Conservation (phyloP, 2,329 filamentous ascomycete genomes). For the Teratosphaeria viscida region DNA sequence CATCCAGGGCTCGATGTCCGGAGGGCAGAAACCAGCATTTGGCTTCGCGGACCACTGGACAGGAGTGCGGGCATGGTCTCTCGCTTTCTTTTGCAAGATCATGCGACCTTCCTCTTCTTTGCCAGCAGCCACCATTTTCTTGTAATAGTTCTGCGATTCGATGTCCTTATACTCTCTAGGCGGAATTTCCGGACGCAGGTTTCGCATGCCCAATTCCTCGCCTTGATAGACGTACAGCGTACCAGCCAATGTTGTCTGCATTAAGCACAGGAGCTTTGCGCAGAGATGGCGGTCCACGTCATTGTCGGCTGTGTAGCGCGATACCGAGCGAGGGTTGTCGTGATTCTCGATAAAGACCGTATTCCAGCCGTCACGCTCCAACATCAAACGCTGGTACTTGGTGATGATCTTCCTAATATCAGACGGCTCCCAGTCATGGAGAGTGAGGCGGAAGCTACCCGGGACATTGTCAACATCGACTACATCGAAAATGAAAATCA, state of each 20-base stretch:
- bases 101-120: slow-evolving; percentile 34
- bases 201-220: slow-evolving; percentile 42
- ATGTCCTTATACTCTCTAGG: slow-evolving; percentile 58
- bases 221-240: slow-evolving; percentile 43
- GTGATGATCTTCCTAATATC: slow-evolving; percentile 20
- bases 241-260: slow-evolving; percentile 38
- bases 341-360: slow-evolving; percentile 45
- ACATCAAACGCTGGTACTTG: slow-evolving; percentile 40
- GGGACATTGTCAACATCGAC: slow-evolving; percentile 30
- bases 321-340: slow-evolving; percentile 40
- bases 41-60: slow-evolving; percentile 50
- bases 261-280: slow-evolving; percentile 38
- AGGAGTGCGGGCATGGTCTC: slow-evolving; percentile 56
- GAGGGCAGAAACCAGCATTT: slow-evolving; percentile 49
- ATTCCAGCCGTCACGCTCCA: slow-evolving; percentile 41
- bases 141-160: slow-evolving; percentile 36
- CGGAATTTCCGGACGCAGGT: slow-evolving; percentile 42
- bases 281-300: slow-evolving; percentile 36
- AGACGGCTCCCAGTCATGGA: slow-evolving; percentile 29
- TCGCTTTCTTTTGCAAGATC: slow-evolving; percentile 48
- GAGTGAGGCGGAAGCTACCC: slow-evolving; percentile 25
- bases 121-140: slow-evolving; percentile 18
- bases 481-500: slow-evolving; percentile 41
- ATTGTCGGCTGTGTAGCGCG: slow-evolving; percentile 38
- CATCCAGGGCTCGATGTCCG: slow-evolving; percentile 48